These are phyloP conservation scores for Coniochaeta sp. DNA, from an alignment of 2,329 filamentous ascomycete genomes.

Conservation along the genomic window DNA sequence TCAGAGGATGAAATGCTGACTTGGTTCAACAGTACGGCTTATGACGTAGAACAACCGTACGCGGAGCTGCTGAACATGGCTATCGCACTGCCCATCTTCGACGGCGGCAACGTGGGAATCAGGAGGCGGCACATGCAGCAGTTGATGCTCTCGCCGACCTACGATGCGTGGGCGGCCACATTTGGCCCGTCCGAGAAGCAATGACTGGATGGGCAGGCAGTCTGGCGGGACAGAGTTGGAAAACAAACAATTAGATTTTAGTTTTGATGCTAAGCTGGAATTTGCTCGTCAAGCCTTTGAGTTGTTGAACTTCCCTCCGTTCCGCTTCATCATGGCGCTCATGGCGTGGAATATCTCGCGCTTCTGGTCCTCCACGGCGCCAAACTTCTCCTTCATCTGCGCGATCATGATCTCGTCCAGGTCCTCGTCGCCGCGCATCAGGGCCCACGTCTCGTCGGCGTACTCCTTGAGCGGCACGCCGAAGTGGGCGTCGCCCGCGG, in stretches of 20 bases:
- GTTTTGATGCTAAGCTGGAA: not conserved
- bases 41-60: constrained; percentile 33
- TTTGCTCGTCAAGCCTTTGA: not conserved
- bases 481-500: constrained; percentile 17
- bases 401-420: constrained; percentile 17
- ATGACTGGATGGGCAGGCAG: not conserved
- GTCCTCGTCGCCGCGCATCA: constrained; percentile 33
- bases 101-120: constrained; percentile 47
- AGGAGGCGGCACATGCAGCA: constrained; percentile 38
- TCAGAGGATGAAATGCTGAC: constrained; percentile 1
- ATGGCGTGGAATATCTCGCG: constrained; percentile 9
- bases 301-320: not conserved
- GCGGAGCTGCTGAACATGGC: constrained; percentile 34
- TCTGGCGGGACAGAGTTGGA: not conserved
- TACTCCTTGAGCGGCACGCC: constrained; percentile 22
- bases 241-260: no score
- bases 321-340: constrained; percentile 6
- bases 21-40: constrained; percentile 24
- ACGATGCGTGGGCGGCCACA: constrained; percentile 37
- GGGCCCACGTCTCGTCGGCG: constrained; percentile 34
- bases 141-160: constrained; percentile 33
- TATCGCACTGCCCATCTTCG: constrained; percentile 40
- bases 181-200: constrained; percentile 8
- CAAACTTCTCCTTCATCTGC: constrained; percentile 6
- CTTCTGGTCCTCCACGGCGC: constrained; percentile 11